Conservation (phyloP, 495 filamentous ascomycete genomes). For the Trichoderma reesei region DNA sequence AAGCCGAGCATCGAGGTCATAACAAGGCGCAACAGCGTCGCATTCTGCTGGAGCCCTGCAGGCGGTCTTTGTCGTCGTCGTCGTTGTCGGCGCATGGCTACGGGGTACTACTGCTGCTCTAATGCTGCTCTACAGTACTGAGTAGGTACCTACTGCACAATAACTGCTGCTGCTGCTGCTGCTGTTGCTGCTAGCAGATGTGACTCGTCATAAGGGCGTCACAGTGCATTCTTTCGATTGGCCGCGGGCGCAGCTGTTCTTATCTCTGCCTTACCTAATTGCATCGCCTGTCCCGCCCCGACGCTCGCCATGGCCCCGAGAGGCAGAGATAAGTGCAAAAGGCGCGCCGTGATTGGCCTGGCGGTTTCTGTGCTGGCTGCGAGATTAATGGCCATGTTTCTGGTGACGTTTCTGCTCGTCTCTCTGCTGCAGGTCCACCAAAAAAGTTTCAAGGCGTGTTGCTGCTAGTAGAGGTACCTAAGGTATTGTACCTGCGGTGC, state of each 20-base stretch:
- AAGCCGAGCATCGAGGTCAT: too few relatives aligned
- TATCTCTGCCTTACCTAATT: constrained; percentile 7
- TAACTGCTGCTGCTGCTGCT: neutral
- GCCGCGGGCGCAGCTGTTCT: neutral
- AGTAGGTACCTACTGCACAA: too few relatives aligned
- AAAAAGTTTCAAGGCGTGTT: too few relatives aligned
- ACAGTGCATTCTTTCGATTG: constrained; percentile 4
- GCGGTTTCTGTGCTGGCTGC: neutral
- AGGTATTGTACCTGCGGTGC: too few relatives aligned
- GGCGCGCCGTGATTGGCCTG: neutral
- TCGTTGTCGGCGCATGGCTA: too few relatives aligned
- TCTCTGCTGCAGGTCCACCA: too few relatives aligned
- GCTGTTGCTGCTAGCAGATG: neutral
- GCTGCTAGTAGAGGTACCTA: too few relatives aligned
- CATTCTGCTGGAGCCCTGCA: too few relatives aligned
- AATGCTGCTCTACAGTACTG: neutral
- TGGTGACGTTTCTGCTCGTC: neutral
- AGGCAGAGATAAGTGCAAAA: neutral
- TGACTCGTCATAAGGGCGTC: neutral
- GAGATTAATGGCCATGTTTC: constrained; percentile 1
- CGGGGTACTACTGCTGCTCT: too few relatives aligned
- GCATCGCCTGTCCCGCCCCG: constrained; percentile 3
- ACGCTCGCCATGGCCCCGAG: neutral
- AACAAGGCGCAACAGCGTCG: too few relatives aligned
- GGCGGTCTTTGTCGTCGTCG: too few relatives aligned